These are phyloP conservation scores for Carex littledalei DNA, from an alignment of 176 grass and related monocot species.

Conservation along the genomic window DNA sequence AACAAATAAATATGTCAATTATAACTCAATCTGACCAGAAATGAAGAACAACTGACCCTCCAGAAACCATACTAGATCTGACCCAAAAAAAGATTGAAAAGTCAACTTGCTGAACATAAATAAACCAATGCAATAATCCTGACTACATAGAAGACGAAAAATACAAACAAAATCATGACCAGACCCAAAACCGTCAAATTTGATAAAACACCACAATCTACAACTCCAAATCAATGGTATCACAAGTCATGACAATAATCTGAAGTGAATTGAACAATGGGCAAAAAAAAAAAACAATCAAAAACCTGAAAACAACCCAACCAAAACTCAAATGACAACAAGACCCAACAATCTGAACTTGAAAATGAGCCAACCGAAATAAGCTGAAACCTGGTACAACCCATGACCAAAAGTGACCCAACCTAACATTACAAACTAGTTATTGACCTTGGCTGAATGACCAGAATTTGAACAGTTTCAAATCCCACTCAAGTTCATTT, in stretches of 20 bases:
- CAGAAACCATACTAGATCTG: background rate
- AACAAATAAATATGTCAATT: conserved; percentile 27
- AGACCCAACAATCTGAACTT: background rate
- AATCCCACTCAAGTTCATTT: background rate
- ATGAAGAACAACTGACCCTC: background rate
- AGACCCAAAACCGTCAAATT: background rate
- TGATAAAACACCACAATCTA: background rate
- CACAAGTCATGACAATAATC: background rate
- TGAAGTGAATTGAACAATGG: background rate
- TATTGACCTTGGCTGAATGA: background rate
- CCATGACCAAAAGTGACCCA: background rate
- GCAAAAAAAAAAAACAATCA: background rate
- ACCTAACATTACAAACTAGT: background rate
- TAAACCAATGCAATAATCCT: background rate
- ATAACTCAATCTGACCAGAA: background rate
- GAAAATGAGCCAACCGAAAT: background rate
- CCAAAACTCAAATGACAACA: background rate
- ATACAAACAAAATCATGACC: background rate
- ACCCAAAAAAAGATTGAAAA: background rate
- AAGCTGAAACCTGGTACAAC: background rate
- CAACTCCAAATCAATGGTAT: background rate
- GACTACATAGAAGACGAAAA: background rate
- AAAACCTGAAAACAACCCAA: background rate
- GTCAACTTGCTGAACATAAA: background rate
- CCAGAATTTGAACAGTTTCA: background rate